A percentile compares a stretch with the other conserved stretches of the same genome.
These are phyloP conservation scores for Withania somnifera DNA, from an alignment of 305 asterid genomes.

Conservation along the genomic window DNA sequence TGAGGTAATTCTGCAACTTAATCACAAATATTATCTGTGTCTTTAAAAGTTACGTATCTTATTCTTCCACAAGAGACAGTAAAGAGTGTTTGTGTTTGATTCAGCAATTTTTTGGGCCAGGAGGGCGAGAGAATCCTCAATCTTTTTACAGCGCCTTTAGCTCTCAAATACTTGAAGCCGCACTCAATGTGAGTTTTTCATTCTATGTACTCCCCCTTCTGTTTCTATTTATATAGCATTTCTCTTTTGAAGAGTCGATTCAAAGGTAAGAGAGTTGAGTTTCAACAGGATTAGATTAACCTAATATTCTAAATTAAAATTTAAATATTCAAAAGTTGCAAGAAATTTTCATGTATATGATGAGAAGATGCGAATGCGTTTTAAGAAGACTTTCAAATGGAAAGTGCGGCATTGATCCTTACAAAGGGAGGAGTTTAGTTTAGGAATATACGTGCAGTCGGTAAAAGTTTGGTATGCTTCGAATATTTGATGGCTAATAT, in stretches of 20 bases:
- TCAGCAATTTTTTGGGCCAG: constrained; percentile 49
- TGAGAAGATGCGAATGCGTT: no score
- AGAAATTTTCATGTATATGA: no score
- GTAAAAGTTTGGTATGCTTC: not conserved
- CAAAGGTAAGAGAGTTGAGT: no score
- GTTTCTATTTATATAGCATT: no score
- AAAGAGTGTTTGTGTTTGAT: not conserved
- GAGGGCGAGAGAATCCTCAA: constrained; percentile 35
- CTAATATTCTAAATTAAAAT: no score
- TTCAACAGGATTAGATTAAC: no score
- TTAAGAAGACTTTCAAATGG: no score
- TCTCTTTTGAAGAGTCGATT: no score
- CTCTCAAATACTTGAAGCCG: constrained; percentile 51
- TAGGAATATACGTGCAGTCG: not conserved
- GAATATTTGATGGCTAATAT: not conserved
- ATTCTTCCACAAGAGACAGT: not conserved
- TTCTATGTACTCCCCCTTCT: not conserved
- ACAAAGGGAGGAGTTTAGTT: no score
- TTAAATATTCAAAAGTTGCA: no score
- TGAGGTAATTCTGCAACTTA: constrained; percentile 17
- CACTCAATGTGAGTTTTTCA: constrained; percentile 36
- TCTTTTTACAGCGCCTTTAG: constrained; percentile 50
- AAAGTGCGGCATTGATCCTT: no score
- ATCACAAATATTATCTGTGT: not conserved
- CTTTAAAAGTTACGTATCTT: not conserved